Evolutionary conservation across 1,139 yeast species (phyloP), one percentile per base, ranked within the genome.

Genomic region (Saccharomyces hybrid): DNA sequence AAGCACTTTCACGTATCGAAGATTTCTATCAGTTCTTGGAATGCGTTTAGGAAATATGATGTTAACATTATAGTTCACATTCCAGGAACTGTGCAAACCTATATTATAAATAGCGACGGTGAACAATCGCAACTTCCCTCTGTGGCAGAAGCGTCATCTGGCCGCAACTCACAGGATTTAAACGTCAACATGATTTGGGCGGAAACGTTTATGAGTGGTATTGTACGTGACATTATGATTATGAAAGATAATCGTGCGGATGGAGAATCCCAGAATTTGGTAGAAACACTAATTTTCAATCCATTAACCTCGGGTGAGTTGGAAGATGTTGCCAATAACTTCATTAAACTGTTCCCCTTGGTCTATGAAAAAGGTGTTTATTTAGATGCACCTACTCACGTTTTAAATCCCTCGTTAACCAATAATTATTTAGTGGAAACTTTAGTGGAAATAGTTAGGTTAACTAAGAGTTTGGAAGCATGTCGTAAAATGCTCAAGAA

Each of bases 371-470:
- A 78, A 53, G 96, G 96, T 16, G 78, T 82, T 7, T 76, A 67
- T 64, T 76, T 74, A 76, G 98, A 74, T 69, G 86, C 79, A 63
- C 82, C 70, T 68, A 83, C 76, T 71, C 86, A 69, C 71, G 63
- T 63, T 14, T 62, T 67, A 5, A 61, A 60, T 38, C 59, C 83
- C 66, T 75, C 96, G 84, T 62, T 84, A 78, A 61, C 88, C 90
- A 41, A 83, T 85, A 93, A 93, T 69, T 84, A 86, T 68, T 76
- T 95, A 55, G 88, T 89, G 7, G 96, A 90, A 66, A 91, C 95
- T 1, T 81, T 95, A 59, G 67, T 89, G 60, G 82, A 82, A 66
- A 77, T 85, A 52, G 80, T 88, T 48, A 79, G 84, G 59, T 71
- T 90, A 56, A 88, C 96, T 0, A 87, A 85, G 51, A 73, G 79